Evolutionary conservation across 495 filamentous ascomycete genomes (phyloP).

Genomic region (Staphylotrichum longicolle): DNA sequence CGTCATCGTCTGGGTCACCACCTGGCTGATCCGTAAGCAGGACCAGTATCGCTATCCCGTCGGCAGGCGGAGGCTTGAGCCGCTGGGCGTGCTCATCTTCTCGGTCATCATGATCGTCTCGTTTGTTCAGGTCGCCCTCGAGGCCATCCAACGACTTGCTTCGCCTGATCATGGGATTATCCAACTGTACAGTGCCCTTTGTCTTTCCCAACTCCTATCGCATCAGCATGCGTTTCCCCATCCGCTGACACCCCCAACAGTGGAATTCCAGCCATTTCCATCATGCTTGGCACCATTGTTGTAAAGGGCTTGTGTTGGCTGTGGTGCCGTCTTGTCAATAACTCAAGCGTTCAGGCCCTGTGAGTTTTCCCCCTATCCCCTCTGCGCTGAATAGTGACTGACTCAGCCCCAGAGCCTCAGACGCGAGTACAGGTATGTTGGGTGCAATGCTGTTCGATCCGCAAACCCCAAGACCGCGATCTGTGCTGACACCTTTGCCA

Average conservation of each 20-base stretch:
- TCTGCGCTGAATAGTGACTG: constrained; percentile 50
- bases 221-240: neutral
- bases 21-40: constrained; percentile 67
- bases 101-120: constrained; percentile 83
- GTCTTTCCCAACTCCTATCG: neutral
- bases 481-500: constrained; percentile 29
- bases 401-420: constrained; percentile 35
- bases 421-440: constrained; percentile 32
- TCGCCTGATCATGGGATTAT: constrained; percentile 65
- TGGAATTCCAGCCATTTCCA: constrained; percentile 66
- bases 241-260: constrained; percentile 26
- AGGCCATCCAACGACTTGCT: constrained; percentile 67
- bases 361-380: constrained; percentile 41
- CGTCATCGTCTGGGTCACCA: constrained; percentile 81
- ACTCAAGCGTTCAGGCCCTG: constrained; percentile 83
- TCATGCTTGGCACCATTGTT: constrained; percentile 80
- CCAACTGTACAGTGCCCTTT: constrained; percentile 47
- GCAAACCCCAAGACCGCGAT: too few species aligned
- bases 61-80: constrained; percentile 69
- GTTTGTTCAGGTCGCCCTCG: constrained; percentile 78
- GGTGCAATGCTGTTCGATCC: neutral
- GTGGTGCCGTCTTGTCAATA: constrained; percentile 86
- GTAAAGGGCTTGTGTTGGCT: constrained; percentile 84
- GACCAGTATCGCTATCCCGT: constrained; percentile 84
- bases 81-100: constrained; percentile 76